Conservation (phyloP, 306 rosid genomes). For the Arachis hypogaea region DNA sequence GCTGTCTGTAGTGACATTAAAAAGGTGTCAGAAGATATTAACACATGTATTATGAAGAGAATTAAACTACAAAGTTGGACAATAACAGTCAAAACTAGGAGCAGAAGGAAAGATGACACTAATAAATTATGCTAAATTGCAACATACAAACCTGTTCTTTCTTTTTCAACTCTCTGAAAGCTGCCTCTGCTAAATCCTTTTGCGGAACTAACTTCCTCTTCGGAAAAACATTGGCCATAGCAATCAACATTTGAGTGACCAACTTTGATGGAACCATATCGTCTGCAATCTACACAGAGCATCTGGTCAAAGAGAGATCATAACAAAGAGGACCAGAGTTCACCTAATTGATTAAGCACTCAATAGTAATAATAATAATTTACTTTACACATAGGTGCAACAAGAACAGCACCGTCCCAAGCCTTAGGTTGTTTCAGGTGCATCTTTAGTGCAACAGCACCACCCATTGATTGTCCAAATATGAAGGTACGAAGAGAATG, state of each 20-base stretch:
- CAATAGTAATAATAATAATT: slow-evolving; percentile 21
- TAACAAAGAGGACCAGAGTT: slow-evolving; percentile 1
- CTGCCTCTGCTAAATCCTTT: slow-evolving; percentile 80
- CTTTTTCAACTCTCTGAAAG: slow-evolving; percentile 72
- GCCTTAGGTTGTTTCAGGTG: slow-evolving; percentile 80
- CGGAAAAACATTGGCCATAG: slow-evolving; percentile 68
- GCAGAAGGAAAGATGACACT: not conserved
- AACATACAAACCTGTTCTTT: slow-evolving; percentile 61
- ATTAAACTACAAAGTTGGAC: not conserved
- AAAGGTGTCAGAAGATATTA: slow-evolving; percentile 17
- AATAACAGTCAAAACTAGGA: not conserved
- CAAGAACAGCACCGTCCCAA: slow-evolving; percentile 93
- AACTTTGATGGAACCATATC: slow-evolving; percentile 79
- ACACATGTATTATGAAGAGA: slow-evolving; percentile 1
- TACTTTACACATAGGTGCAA: slow-evolving; percentile 99
- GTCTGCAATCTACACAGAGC: slow-evolving; percentile 78
- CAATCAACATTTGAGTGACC: slow-evolving; percentile 61
- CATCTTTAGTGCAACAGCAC: slow-evolving; percentile 82
- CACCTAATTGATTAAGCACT: slow-evolving; percentile 34
- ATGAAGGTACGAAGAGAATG: slow-evolving; percentile 73
- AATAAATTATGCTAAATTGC: slow-evolving; percentile 14
- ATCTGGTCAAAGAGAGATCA: slow-evolving; percentile 37
- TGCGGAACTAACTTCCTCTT: slow-evolving; percentile 82
- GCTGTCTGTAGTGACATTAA: slow-evolving; percentile 59
- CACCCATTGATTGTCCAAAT: slow-evolving; percentile 93